Evolutionary conservation across 2,329 filamentous ascomycete species (phyloP).

Genomic region (Fusarium pseudonygamai): DNA sequence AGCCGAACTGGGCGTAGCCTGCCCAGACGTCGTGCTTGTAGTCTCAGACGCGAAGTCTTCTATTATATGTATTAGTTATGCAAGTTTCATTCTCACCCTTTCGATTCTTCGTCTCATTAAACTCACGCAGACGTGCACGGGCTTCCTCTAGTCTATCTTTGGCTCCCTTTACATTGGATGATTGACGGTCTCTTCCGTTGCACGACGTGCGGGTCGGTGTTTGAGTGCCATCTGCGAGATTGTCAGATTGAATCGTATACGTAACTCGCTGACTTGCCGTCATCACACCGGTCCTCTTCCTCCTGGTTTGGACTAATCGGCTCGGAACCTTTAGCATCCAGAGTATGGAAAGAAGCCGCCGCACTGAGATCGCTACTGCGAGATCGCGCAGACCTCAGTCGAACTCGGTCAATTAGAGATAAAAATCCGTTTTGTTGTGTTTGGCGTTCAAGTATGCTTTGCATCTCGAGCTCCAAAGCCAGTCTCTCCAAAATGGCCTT

Average conservation of each 20-base stretch:
- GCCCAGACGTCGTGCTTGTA: background rate
- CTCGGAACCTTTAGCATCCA: too few species aligned
- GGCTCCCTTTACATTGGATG: accelerated
- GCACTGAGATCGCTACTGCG: background rate
- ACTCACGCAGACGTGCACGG: accelerated
- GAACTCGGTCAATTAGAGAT: background rate
- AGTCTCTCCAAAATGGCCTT: background rate
- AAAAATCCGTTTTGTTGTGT: background rate
- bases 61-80: background rate
- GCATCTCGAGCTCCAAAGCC: accelerated
- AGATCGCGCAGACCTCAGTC: background rate
- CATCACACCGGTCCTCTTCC: accelerated
- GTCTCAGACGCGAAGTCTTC: background rate
- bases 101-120: accelerated
- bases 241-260: accelerated
- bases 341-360: accelerated
- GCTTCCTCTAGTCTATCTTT: background rate
- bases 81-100: accelerated
- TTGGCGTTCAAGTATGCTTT: background rate
- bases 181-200: background rate
- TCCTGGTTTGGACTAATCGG: too few species aligned
- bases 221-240: background rate
- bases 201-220: background rate
- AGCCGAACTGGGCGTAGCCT: background rate
- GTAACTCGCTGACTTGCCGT: background rate